Evolutionary conservation across 352 stramenopile species (phyloP).

Genomic region (Phytophthora podocarpi): DNA sequence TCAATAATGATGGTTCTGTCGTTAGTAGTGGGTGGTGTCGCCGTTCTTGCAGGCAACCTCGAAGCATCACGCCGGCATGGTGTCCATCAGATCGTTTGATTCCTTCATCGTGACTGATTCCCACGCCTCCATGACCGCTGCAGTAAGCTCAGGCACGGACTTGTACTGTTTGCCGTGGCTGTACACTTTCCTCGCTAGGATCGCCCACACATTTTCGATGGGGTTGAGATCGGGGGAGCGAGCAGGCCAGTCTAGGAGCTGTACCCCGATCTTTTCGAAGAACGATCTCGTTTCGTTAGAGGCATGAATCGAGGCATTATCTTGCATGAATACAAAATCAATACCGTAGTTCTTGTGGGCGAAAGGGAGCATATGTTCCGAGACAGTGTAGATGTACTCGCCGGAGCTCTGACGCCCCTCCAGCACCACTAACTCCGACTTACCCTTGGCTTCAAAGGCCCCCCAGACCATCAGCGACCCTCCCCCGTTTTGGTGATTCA

Average conservation of each 20-base stretch:
- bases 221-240: not conserved
- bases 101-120: not conserved
- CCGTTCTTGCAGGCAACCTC: not conserved
- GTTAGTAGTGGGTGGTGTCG: not conserved
- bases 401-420: too few species aligned
- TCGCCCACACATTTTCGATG: not conserved
- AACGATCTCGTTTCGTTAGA: constrained; percentile 4
- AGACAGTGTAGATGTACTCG: not conserved
- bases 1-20: not conserved
- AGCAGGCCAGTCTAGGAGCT: not conserved
- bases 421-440: too few species aligned
- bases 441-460: too few species aligned
- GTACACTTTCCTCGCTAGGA: not conserved
- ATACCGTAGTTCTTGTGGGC: not conserved
- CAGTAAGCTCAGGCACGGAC: not conserved
- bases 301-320: constrained; percentile 24
- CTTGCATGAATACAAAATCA: constrained; percentile 28
- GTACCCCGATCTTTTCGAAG: too few species aligned
- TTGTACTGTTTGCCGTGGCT: constrained; percentile 3
- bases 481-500: constrained; percentile 12
- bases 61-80: not conserved
- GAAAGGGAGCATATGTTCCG: not conserved
- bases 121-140: not conserved
- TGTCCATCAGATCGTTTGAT: not conserved
- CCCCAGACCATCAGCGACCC: constrained; percentile 28